These are phyloP conservation scores for Periconia macrospinosa DNA, from an alignment of 2,329 filamentous ascomycete species.

Conservation along the genomic window DNA sequence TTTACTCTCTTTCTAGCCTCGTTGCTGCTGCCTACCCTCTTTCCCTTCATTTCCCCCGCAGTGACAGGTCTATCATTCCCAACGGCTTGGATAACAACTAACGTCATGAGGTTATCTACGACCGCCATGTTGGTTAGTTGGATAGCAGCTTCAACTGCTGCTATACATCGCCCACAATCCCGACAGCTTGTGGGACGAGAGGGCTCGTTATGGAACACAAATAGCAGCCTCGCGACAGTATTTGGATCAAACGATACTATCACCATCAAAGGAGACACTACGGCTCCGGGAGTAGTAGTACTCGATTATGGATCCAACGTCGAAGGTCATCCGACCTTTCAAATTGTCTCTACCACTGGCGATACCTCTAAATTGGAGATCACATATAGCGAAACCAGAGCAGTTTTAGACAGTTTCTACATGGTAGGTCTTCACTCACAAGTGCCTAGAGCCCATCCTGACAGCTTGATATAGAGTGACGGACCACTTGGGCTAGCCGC, in stretches of 20 bases:
- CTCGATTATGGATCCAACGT: conserved; percentile 18
- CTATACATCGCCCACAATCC: too few species aligned
- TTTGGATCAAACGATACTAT: not conserved
- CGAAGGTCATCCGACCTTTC: conserved; percentile 17
- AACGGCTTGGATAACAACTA: too few species aligned
- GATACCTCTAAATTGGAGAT: conserved; percentile 11
- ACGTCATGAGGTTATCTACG: too few species aligned
- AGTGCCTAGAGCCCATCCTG: not conserved
- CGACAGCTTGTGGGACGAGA: too few species aligned
- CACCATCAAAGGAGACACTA: not conserved
- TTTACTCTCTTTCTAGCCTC: too few species aligned
- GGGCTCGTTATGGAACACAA: too few species aligned
- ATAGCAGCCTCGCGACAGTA: not conserved
- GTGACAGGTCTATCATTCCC: too few species aligned
- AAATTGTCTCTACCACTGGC: conserved; percentile 12
- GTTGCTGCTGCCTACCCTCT: too few species aligned
- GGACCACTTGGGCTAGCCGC: conserved; percentile 40
- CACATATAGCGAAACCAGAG: conserved; percentile 7
- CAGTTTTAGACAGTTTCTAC: conserved; percentile 3
- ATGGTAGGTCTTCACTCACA: not conserved
- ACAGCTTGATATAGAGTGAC: conserved; percentile 20
- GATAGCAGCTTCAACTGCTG: too few species aligned
- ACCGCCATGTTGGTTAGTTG: too few species aligned
- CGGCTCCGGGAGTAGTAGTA: not conserved
- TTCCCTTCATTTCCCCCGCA: too few species aligned